Evolutionary conservation across 371 early-diverging fungal species (phyloP).

Genomic region (Batkoa obscura): DNA sequence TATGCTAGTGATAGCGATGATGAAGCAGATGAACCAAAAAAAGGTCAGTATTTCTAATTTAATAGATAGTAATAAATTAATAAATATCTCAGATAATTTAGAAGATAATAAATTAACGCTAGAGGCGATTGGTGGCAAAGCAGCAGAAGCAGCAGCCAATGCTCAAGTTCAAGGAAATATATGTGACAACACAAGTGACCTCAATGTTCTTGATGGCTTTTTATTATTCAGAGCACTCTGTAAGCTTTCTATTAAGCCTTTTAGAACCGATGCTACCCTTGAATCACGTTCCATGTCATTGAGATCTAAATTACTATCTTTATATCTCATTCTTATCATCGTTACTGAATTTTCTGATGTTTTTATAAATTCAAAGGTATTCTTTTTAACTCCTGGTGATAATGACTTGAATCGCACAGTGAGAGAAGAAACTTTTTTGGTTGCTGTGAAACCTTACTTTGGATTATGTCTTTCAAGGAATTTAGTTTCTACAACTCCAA

Average conservation of each 20-base stretch:
- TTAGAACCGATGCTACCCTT: conserved; percentile 7
- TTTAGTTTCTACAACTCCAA: conserved; percentile 35
- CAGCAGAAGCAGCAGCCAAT: conserved; percentile 4
- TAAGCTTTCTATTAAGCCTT: conserved; percentile 68
- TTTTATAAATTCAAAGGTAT: conserved; percentile 22
- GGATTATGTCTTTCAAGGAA: conserved; percentile 41
- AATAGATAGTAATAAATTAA: neutral
- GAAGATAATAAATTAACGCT: neutral
- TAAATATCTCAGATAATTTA: neutral
- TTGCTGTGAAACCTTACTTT: conserved; percentile 40
- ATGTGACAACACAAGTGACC: neutral
- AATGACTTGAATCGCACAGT: conserved; percentile 11
- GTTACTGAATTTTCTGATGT: conserved; percentile 18
- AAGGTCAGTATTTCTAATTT: neutral
- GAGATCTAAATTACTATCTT: conserved; percentile 38
- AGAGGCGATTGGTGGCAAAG: conserved; percentile 3
- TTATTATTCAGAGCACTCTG: conserved; percentile 81
- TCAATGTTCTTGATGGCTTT: conserved; percentile 41
- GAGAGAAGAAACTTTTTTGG: conserved; percentile 22
- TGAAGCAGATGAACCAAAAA: neutral
- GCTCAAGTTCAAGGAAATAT: conserved; percentile 3
- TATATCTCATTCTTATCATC: conserved; percentile 24
- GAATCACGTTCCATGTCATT: conserved; percentile 27
- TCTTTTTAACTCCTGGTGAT: conserved; percentile 12
- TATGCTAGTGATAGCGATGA: neutral